Evolutionary conservation across 2,329 filamentous ascomycete species (phyloP).

Genomic region (Escovopsis sp.): DNA sequence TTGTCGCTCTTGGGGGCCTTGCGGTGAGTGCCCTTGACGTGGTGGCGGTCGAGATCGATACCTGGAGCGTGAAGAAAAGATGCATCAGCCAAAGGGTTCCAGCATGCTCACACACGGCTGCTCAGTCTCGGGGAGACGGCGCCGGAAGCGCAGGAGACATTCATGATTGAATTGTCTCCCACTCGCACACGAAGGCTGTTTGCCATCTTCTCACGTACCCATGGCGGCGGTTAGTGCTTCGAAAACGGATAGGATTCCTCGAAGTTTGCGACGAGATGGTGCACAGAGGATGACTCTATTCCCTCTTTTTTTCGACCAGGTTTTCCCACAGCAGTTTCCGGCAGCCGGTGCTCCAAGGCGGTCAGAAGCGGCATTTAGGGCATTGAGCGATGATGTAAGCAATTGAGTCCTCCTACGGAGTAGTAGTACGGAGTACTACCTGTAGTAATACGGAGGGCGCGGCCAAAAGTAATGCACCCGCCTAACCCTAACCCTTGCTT

Average conservation of each 20-base stretch:
- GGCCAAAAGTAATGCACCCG: too few relatives aligned
- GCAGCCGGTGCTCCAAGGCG: constrained; percentile 15
- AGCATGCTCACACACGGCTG: constrained; percentile 43
- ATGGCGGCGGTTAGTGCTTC: constrained; percentile 36
- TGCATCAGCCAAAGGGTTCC: constrained; percentile 47
- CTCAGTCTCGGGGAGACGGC: constrained; percentile 11
- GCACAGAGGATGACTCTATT: constrained; percentile 7
- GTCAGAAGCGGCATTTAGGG: constrained; percentile 32
- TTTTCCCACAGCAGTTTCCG: too few relatives aligned
- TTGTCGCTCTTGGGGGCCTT: constrained; percentile 97
- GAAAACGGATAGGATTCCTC: constrained; percentile 23
- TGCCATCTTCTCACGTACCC: constrained; percentile 39
- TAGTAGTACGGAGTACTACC: too few relatives aligned
- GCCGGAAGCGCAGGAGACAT: constrained; percentile 6
- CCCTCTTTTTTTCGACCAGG: constrained; percentile 1
- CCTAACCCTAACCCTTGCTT: too few relatives aligned
- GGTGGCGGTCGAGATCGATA: constrained; percentile 58
- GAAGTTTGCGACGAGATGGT: constrained; percentile 21
- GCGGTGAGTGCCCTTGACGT: constrained; percentile 62
- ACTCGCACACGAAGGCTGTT: constrained; percentile 36
- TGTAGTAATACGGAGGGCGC: too few relatives aligned
- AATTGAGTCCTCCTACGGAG: not conserved
- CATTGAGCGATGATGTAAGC: constrained; percentile 5
- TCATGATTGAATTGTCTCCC: constrained; percentile 16
- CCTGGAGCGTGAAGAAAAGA: constrained; percentile 37